Percentiles rank a stretch among this genome's conserved stretches.
Conservation (phyloP, 208 protist genomes). For the Chromosphaera perkinsii region DNA sequence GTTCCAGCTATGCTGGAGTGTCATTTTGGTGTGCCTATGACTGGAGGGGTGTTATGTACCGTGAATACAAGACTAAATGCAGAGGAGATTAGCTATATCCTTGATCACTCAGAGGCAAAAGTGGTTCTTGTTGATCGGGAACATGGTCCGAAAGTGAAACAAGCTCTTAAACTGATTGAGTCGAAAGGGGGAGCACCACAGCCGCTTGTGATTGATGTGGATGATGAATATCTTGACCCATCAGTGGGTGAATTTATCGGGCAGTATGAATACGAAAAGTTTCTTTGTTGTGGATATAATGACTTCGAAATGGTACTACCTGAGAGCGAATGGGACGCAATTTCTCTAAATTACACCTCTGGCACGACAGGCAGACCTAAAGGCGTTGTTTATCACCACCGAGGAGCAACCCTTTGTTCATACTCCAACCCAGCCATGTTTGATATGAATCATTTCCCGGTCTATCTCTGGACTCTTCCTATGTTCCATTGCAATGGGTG, state of each 20-base stretch:
- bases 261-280: background rate
- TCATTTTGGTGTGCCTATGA: conserved; percentile 5
- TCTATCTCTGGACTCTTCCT: conserved; percentile 3
- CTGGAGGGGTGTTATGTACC: background rate
- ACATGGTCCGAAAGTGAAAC: background rate
- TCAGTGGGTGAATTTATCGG: conserved; percentile 1
- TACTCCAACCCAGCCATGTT: background rate
- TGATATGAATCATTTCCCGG: background rate
- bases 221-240: background rate
- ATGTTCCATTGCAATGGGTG: conserved; percentile 11
- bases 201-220: background rate
- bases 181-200: background rate
- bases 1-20: conserved; percentile 2
- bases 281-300: background rate
- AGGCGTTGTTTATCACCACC: conserved; percentile 1
- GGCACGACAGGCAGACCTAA: conserved; percentile 5
- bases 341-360: conserved; percentile 1
- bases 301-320: background rate
- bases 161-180: background rate
- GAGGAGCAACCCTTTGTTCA: background rate
- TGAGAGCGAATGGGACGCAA: background rate
- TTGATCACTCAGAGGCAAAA: conserved; percentile 3
- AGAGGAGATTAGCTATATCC: background rate
- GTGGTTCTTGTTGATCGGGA: conserved; percentile 5
- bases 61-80: background rate